phyloP scores from a whole-genome alignment of 2,329 filamentous ascomycete genomes.

The Fonsecaea nubica region DNA sequence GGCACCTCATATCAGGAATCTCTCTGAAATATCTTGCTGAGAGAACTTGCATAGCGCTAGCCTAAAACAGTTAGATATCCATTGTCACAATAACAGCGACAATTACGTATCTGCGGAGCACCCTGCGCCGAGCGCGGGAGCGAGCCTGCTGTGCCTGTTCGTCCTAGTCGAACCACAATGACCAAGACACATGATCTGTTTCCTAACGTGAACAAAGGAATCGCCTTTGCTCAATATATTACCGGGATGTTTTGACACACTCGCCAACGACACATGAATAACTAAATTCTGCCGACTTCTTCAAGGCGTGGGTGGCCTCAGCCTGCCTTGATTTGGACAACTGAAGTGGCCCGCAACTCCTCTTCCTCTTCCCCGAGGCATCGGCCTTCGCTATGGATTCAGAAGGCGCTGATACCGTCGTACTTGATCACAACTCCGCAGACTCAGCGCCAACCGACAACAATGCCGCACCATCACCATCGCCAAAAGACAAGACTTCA shows the following conservation, averaged over 20 bases:
- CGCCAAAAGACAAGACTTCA: slow-evolving; percentile 13
- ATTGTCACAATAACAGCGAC: not conserved
- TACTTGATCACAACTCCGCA: slow-evolving; percentile 36
- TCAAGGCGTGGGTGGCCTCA: not conserved
- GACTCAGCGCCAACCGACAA: not conserved
- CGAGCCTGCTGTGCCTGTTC: not conserved
- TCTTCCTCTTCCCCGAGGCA: not conserved
- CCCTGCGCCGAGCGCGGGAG: not conserved
- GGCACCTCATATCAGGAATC: no score
- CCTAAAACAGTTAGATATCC: not conserved
- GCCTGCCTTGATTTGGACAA: not conserved
- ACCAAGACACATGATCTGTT: slow-evolving; percentile 8
- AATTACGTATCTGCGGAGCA: slow-evolving; percentile 1
- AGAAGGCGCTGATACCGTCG: slow-evolving; percentile 40
- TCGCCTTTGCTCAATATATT: not conserved
- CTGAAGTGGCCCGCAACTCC: not conserved
- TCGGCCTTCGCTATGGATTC: slow-evolving; percentile 37
- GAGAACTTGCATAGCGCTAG: not conserved
- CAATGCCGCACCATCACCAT: slow-evolving; percentile 1
- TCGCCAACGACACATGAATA: not conserved
- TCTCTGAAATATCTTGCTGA: no score
- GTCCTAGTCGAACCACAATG: not conserved
- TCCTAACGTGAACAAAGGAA: not conserved
- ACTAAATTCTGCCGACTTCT: not conserved
- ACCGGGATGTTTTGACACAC: not conserved